A percentile compares a stretch with the other conserved stretches of the same genome.
Evolutionary conservation across 2,329 filamentous ascomycete genomes (phyloP).

Genomic region (Hansfordia pulvinata): DNA sequence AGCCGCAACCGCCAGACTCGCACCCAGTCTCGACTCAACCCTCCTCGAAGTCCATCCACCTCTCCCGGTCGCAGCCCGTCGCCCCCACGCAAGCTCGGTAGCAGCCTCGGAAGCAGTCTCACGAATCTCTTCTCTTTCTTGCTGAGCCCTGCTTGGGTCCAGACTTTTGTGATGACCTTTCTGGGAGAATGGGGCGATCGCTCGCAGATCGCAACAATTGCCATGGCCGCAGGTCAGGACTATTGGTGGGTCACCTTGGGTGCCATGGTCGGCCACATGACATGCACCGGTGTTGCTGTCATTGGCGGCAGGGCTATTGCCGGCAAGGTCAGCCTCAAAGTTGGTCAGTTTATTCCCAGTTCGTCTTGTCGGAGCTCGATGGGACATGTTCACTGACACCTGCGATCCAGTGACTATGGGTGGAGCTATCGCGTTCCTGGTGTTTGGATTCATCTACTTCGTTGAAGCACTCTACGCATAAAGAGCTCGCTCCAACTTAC

Average conservation of each 20-base stretch:
- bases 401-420: too few relatives aligned
- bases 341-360: too few relatives aligned
- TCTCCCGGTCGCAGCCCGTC: constrained; percentile 52
- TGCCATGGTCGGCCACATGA: constrained; percentile 71
- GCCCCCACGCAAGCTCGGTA: constrained; percentile 21
- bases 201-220: constrained; percentile 95
- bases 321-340: constrained; percentile 84
- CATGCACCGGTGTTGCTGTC: constrained; percentile 85
- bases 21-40: constrained; percentile 62
- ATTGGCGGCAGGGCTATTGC: constrained; percentile 87
- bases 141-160: constrained; percentile 92
- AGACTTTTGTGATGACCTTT: constrained; percentile 99
- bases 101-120: constrained; percentile 36
- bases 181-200: constrained; percentile 96
- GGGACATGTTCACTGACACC: too few relatives aligned
- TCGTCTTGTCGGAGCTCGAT: too few relatives aligned
- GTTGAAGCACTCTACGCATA: constrained; percentile 59
- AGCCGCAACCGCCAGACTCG: constrained; percentile 52
- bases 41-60: constrained; percentile 67
- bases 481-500: too few relatives aligned
- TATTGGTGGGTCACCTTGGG: constrained; percentile 98
- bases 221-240: constrained; percentile 95
- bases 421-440: constrained; percentile 76
- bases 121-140: constrained; percentile 80
- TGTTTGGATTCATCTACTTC: constrained; percentile 87